phyloP scores from a whole-genome alignment of 139 green algal species.

The Tetradesmus lagerheimii region DNA sequence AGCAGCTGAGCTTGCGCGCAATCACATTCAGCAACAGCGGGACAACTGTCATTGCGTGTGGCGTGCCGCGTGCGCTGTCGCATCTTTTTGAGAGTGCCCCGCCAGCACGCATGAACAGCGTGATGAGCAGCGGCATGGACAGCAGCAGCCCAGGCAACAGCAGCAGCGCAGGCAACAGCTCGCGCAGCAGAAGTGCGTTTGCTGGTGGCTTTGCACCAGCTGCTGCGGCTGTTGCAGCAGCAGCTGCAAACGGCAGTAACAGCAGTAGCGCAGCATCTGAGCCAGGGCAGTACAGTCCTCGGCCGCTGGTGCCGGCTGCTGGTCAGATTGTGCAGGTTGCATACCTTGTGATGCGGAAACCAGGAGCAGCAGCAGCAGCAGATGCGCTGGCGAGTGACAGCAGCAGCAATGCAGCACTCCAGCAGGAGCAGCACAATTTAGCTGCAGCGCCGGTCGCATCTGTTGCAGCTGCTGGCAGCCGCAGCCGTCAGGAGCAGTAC shows the following conservation, averaged over 20 bases:
- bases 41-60: constrained; percentile 39
- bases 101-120: neutral
- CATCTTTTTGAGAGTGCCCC: constrained; percentile 14
- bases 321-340: constrained; percentile 12
- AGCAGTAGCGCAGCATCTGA: neutral
- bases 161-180: neutral
- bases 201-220: neutral
- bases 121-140: neutral
- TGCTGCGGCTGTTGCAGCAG: neutral
- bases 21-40: constrained; percentile 40
- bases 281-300: neutral
- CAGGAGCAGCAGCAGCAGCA: constrained; percentile 31
- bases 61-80: constrained; percentile 13
- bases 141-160: neutral
- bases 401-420: neutral
- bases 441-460: neutral
- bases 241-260: neutral
- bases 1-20: constrained; percentile 31
- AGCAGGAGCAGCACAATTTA: neutral
- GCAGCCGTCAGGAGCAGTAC: constrained; percentile 15
- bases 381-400: neutral
- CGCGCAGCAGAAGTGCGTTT: neutral
- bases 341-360: neutral
- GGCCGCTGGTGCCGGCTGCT: constrained; percentile 11
- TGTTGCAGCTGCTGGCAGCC: constrained; percentile 2